Percentiles rank a stretch among this genome's conserved stretches.
These are phyloP conservation scores for Zopfia rhizophila DNA, from an alignment of 2,329 filamentous ascomycete genomes.

Conservation along the genomic window DNA sequence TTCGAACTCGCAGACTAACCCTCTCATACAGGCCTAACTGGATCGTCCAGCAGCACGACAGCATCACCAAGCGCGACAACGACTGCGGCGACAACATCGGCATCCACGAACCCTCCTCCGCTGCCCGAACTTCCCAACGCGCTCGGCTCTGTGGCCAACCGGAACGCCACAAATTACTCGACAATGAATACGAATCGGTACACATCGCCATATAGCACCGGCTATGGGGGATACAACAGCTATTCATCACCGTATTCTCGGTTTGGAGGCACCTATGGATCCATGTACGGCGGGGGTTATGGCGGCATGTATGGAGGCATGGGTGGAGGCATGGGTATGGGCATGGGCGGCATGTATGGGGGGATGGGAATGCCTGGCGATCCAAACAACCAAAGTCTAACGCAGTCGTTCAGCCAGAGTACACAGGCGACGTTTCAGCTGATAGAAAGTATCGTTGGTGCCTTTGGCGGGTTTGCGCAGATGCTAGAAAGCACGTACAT, in stretches of 20 bases:
- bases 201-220: conserved; percentile 60
- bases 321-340: conserved; percentile 51
- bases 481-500: conserved; percentile 99
- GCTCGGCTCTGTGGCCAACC: conserved; percentile 82
- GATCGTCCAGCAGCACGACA: conserved; percentile 51
- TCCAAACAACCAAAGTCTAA: conserved; percentile 90
- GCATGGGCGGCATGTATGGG: conserved; percentile 49
- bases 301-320: conserved; percentile 53
- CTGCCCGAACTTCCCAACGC: conserved; percentile 84
- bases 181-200: conserved; percentile 66
- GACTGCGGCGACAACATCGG: conserved; percentile 53
- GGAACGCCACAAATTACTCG: conserved; percentile 87
- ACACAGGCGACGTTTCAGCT: conserved; percentile 98
- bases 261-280: conserved; percentile 57
- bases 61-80: conserved; percentile 55
- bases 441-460: conserved; percentile 95
- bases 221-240: conserved; percentile 62
- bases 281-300: conserved; percentile 51
- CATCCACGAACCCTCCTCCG: conserved; percentile 66
- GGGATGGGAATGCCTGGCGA: conserved; percentile 59
- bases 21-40: conserved; percentile 41
- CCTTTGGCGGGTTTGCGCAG: conserved; percentile 97
- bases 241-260: conserved; percentile 67
- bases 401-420: conserved; percentile 93
- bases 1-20: conserved; percentile 33